phyloP scores from a whole-genome alignment of 2,329 filamentous ascomycete species.

The Diaporthe citri region DNA sequence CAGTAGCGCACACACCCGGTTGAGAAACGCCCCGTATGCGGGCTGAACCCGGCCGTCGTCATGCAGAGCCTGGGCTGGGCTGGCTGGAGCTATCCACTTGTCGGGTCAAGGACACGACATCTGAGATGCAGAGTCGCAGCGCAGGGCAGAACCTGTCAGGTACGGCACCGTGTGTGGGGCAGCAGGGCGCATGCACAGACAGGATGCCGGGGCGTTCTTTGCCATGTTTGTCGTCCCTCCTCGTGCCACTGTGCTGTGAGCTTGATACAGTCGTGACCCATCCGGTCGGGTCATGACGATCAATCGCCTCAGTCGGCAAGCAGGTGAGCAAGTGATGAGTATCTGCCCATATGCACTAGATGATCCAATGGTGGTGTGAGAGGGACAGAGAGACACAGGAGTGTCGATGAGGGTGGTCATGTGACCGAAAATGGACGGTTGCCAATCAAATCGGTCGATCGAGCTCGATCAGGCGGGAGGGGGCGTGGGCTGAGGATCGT shows the following conservation, averaged over 20 bases:
- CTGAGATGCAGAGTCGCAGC: conserved; percentile 19
- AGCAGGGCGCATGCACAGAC: background rate
- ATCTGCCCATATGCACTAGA: background rate
- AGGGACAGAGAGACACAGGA: background rate
- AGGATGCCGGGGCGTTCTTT: background rate
- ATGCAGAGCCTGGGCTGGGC: background rate
- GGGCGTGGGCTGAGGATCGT: conserved; percentile 33
- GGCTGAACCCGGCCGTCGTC: conserved; percentile 16
- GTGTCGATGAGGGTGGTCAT: conserved; percentile 9
- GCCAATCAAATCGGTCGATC: conserved; percentile 37
- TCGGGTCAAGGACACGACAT: background rate
- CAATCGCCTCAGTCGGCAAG: background rate
- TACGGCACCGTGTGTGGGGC: background rate
- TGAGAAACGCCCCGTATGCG: background rate
- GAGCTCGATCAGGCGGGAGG: conserved; percentile 18
- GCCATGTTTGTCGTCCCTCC: background rate
- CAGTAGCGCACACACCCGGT: background rate
- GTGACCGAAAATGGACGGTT: background rate
- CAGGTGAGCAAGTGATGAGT: background rate
- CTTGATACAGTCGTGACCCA: conserved; percentile 6
- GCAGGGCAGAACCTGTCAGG: conserved; percentile 14
- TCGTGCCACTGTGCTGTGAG: background rate
- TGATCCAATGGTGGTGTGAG: background rate
- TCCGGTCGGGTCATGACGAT: conserved; percentile 11
- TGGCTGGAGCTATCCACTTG: background rate